Evolutionary conservation across 352 stramenopile species (phyloP).

Genomic region (Globisporangium cederbergense): DNA sequence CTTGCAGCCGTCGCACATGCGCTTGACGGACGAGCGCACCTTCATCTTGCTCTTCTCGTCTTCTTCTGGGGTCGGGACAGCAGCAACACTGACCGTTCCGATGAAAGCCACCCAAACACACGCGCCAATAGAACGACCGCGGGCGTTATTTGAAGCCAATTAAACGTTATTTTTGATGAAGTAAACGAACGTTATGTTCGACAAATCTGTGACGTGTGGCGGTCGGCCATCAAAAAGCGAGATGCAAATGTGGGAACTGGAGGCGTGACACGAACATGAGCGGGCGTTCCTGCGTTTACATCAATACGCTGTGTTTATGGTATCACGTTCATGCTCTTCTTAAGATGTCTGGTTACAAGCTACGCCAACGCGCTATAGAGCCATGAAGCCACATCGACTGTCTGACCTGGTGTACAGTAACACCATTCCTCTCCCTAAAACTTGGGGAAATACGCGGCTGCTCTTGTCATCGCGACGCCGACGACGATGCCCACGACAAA

Average conservation of each 20-base stretch:
- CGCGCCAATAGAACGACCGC: background rate
- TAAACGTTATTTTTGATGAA: background rate
- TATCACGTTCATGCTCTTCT: background rate
- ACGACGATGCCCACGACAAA: conserved; percentile 70
- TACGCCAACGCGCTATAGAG: background rate
- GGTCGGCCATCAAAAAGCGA: too few relatives aligned
- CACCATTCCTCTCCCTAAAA: background rate
- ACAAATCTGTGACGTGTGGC: too few relatives aligned
- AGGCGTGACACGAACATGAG: background rate
- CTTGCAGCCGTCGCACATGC: conserved; percentile 91
- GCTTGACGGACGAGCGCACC: conserved; percentile 88
- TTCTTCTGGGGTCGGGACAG: background rate
- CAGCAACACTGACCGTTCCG: conserved; percentile 8
- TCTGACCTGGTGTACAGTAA: background rate
- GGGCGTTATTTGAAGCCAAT: background rate
- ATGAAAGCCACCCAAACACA: conserved; percentile 3
- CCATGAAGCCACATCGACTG: background rate
- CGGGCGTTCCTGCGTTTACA: background rate
- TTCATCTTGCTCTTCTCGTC: conserved; percentile 69
- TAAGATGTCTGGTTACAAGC: background rate
- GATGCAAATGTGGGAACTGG: too few relatives aligned
- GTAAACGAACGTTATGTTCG: background rate
- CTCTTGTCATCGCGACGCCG: conserved; percentile 44
- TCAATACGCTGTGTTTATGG: background rate
- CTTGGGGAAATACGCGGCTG: conserved; percentile 22